Evolutionary conservation across 495 filamentous ascomycete species (phyloP), one percentile per base, ranked within the genome.

Genomic region (Xylaria venustula): DNA sequence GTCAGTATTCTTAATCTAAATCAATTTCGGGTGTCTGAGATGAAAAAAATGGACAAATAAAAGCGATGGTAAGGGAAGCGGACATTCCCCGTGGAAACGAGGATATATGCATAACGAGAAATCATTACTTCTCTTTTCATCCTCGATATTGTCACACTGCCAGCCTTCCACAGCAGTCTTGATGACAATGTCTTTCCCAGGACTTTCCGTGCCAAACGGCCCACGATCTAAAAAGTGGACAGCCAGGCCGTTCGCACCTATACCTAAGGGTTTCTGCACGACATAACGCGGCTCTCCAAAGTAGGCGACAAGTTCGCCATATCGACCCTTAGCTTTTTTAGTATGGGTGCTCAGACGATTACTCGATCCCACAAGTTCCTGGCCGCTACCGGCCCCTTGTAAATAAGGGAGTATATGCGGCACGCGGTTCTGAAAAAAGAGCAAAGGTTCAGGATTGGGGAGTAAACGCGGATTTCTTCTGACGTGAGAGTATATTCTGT

Each of bases 211-310:
- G 17, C 15, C 22, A 0, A 15, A 1, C 0, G 8, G 22, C 7
- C 58, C 58, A 12, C 12, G 28, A 34, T 61, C 28, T 48, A 11
- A 47, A 40, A 37, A 61, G 42, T 54, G 58, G 11, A 3, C 12
- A 30, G 58, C 58, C 11, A 61, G 9, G 12, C 58, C 58, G 7
- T 54, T 15, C 20, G 41, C 58, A 7, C 58, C 58, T 14, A 15
- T n/a, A 1, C 58, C 58, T 7, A 61, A 14, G 12, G 49, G 2
- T 9, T 3, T 40, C 32, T 54, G 50, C 8, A 32, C 0, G 6
- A 1, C 3, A 20, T 23, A 49, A 0, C 37, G 57, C 19, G 36
- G 57, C 28, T 40, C n/a, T 11, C 11, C 25, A 25, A 60, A 60
- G 7, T 44, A 30, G 1, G 2, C 2, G 1, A 7, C 1, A 2